These are phyloP conservation scores for Colletotrichum lupini DNA, from an alignment of 2,329 filamentous ascomycete species.

Conservation along the genomic window DNA sequence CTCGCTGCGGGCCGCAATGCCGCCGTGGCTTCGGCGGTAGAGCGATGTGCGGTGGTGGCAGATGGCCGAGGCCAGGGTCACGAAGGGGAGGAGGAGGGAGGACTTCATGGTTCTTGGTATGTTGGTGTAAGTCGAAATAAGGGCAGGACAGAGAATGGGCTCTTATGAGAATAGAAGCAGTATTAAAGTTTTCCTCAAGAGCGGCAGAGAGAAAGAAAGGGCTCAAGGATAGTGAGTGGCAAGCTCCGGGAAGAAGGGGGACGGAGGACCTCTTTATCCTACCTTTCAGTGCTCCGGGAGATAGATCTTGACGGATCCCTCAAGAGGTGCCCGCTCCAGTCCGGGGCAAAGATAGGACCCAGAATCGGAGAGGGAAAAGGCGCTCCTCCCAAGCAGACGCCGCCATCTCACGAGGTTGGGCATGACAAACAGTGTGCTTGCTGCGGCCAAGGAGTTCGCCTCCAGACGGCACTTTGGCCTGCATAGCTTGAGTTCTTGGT, in stretches of 20 bases:
- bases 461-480: background rate
- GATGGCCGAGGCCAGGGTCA: conserved; percentile 39
- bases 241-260: background rate
- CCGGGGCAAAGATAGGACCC: background rate
- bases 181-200: background rate
- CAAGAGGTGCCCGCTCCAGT: background rate
- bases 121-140: background rate
- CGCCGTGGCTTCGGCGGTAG: conserved; percentile 39
- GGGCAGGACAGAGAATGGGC: background rate
- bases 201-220: conserved; percentile 1
- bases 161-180: background rate
- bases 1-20: conserved; percentile 18
- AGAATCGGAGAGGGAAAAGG: background rate
- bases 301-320: background rate
- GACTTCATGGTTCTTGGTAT: conserved; percentile 37
- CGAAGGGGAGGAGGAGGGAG: conserved; percentile 34
- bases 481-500: background rate
- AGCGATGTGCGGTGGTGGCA: conserved; percentile 50
- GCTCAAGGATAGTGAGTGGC: background rate
- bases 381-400: background rate
- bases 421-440: background rate
- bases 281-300: background rate
- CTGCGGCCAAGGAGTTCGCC: background rate
- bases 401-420: conserved; percentile 21
- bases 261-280: conserved; percentile 19